These are phyloP conservation scores for Botryotinia narcissicola DNA, from an alignment of 2,329 filamentous ascomycete genomes.

Conservation along the genomic window DNA sequence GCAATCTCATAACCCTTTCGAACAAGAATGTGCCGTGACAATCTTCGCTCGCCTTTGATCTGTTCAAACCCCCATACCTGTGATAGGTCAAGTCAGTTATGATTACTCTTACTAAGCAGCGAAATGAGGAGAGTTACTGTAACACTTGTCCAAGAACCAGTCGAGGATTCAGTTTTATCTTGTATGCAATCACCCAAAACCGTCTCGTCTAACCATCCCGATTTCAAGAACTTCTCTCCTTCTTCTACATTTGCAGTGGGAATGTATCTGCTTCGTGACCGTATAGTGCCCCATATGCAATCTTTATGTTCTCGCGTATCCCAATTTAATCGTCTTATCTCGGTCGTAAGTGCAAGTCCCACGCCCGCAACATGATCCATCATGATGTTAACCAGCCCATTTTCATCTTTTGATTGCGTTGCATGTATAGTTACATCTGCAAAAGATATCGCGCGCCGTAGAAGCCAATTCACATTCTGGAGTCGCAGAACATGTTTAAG, in stretches of 20 bases:
- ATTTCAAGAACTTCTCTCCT: neutral
- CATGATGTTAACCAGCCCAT: neutral
- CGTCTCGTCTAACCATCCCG: neutral
- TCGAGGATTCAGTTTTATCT: neutral
- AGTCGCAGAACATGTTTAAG: neutral
- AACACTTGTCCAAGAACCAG: constrained; percentile 1
- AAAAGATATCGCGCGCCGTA: neutral
- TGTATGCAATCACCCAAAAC: neutral
- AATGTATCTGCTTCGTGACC: neutral
- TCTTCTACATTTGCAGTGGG: neutral
- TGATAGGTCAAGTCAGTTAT: neutral
- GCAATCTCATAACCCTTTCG: constrained; percentile 4
- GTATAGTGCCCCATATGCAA: neutral
- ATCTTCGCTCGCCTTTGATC: neutral
- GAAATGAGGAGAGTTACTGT: neutral
- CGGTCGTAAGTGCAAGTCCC: neutral
- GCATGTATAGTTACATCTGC: neutral
- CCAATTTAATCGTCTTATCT: neutral
- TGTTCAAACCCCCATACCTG: constrained; percentile 2
- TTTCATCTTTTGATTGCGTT: neutral
- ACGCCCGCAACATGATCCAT: neutral
- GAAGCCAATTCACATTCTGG: neutral
- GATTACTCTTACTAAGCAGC: neutral
- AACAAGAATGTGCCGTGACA: neutral
- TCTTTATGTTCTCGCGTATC: neutral